Evolutionary conservation across 2,329 filamentous ascomycete genomes (phyloP).

Genomic region (Chalaropsis ovoidea): DNA sequence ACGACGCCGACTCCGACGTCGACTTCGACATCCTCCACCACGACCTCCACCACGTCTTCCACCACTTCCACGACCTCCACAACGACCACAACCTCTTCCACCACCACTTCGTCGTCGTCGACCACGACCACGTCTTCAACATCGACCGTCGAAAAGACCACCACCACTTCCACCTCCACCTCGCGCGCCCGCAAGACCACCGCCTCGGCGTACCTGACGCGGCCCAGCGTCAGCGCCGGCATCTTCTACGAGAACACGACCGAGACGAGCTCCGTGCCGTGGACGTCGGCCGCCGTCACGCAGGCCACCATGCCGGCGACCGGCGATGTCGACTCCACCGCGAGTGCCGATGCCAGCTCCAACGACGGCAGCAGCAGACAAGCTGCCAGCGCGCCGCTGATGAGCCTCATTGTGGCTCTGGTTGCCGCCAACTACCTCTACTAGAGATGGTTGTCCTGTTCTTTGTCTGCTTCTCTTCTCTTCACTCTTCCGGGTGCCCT

Average conservation of each 20-base stretch:
- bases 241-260: conserved; percentile 47
- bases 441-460: conserved; percentile 29
- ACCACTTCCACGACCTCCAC: conserved; percentile 25
- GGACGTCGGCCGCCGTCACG: neutral
- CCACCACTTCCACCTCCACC: conserved; percentile 26
- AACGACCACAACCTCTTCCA: conserved; percentile 7
- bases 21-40: conserved; percentile 31
- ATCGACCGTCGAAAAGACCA: conserved; percentile 16
- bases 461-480: conserved; percentile 25
- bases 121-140: conserved; percentile 27
- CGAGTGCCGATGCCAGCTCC: conserved; percentile 2
- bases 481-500: conserved; percentile 22
- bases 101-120: conserved; percentile 24
- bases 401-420: conserved; percentile 46
- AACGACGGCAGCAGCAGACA: conserved; percentile 39
- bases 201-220: conserved; percentile 26
- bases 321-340: conserved; percentile 3
- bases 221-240: conserved; percentile 35
- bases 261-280: conserved; percentile 25
- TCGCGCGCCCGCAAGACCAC: conserved; percentile 25
- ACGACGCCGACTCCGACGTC: conserved; percentile 27
- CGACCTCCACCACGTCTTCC: conserved; percentile 24
- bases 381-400: conserved; percentile 43
- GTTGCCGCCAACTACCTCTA: conserved; percentile 44
- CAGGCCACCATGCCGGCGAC: conserved; percentile 19